Percentiles rank a stretch among this genome's conserved stretches.
These are phyloP conservation scores for Aspergillus oerlinghausenensis DNA, from an alignment of 2,329 filamentous ascomycete genomes.

Conservation along the genomic window DNA sequence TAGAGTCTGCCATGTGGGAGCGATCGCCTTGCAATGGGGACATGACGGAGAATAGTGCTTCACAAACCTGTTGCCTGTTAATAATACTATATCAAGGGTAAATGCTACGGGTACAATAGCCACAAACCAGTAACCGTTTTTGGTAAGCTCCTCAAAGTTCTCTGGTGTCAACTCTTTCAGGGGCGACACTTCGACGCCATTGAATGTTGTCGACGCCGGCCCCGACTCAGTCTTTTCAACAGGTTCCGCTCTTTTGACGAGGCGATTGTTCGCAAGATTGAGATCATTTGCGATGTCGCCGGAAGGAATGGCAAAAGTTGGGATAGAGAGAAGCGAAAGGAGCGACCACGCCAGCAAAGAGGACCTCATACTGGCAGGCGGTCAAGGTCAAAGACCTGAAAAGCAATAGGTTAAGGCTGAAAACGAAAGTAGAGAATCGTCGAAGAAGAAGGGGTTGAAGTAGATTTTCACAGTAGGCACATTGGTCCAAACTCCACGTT, in stretches of 20 bases:
- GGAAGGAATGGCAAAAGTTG: constrained; percentile 28
- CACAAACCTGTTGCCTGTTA: constrained; percentile 41
- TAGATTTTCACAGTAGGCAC: constrained; percentile 28
- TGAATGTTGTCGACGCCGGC: constrained; percentile 43
- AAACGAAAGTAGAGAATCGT: constrained; percentile 17
- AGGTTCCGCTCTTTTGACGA: constrained; percentile 26
- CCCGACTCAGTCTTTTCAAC: constrained; percentile 13
- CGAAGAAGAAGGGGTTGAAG: constrained; percentile 13
- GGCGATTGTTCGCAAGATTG: constrained; percentile 14
- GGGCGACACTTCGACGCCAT: constrained; percentile 49
- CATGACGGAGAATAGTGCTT: constrained; percentile 52
- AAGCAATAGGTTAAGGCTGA: constrained; percentile 10
- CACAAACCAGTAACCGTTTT: constrained; percentile 49
- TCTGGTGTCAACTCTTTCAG: constrained; percentile 46
- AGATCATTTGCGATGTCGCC: constrained; percentile 10
- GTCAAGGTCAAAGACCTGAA: constrained; percentile 15
- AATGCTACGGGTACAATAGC: background rate
- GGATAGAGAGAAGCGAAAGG: constrained; percentile 32
- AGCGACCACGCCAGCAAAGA: constrained; percentile 35
- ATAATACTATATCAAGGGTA: background rate
- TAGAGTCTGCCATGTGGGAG: constrained; percentile 81
- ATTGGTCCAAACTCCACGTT: constrained; percentile 18
- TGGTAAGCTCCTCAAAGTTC: constrained; percentile 45
- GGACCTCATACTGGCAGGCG: constrained; percentile 31
- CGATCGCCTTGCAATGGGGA: constrained; percentile 72